phyloP scores from a whole-genome alignment of 2,329 filamentous ascomycete genomes.

The Bipolaris gigantea region DNA sequence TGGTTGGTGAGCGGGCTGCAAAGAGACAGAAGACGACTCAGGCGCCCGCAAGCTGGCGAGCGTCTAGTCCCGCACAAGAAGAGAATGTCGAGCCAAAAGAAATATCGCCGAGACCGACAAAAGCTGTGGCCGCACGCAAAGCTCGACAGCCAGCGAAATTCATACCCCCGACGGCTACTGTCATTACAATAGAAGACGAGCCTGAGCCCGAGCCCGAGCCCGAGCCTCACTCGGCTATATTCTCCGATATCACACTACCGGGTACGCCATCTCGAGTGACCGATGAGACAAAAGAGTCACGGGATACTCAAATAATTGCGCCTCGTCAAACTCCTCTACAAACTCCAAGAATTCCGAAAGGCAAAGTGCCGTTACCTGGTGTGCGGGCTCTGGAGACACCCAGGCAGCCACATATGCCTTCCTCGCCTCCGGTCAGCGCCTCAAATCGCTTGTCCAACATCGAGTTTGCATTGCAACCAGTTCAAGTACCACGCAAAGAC shows the following conservation, averaged over 20 bases:
- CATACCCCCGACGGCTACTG: conserved; percentile 29
- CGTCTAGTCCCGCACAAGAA: conserved; percentile 21
- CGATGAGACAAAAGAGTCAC: not conserved
- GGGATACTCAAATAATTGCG: conserved; percentile 1
- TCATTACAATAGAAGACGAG: conserved; percentile 37
- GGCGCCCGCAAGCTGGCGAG: conserved; percentile 6
- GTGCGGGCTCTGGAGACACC: conserved; percentile 29
- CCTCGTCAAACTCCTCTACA: conserved; percentile 7
- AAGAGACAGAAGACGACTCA: conserved; percentile 46
- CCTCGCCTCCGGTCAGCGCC: conserved; percentile 44
- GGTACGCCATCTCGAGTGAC: conserved; percentile 19
- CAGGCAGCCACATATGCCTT: conserved; percentile 27
- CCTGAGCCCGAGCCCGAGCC: conserved; percentile 44
- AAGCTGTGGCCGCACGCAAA: conserved; percentile 28
- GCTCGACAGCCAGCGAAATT: conserved; percentile 19
- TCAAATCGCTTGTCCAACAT: conserved; percentile 44
- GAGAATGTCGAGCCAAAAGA: conserved; percentile 17
- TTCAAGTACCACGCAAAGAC: conserved; percentile 10
- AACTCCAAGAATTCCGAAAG: conserved; percentile 28
- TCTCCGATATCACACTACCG: conserved; percentile 32
- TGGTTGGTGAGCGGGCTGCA: conserved; percentile 38
- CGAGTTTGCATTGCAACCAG: conserved; percentile 27
- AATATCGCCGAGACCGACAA: conserved; percentile 25
- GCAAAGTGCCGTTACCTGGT: conserved; percentile 31
- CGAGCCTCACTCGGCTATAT: conserved; percentile 19